Evolutionary conservation across 1,284 basidiomycete species (phyloP), one percentile per base, ranked within the genome.

Genomic region (Cerioporus squamosus): DNA sequence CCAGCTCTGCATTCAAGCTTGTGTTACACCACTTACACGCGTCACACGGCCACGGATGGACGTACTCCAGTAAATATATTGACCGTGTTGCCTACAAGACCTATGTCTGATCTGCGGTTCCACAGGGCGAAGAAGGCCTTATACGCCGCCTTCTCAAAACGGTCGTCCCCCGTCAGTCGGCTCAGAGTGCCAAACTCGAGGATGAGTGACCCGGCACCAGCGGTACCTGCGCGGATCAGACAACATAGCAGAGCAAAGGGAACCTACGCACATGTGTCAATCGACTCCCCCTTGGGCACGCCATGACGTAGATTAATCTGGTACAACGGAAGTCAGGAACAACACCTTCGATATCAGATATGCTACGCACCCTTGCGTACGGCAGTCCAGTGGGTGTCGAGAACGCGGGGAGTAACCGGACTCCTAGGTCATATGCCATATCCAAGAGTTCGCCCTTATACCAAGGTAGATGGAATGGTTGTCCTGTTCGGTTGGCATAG

Each of bases 111-210:
- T 68, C 87, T 87, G 47, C 93, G 84, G 71, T 96, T 94, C 96
- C 95, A 98, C 1, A 97, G 73, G 1, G 91, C 93, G 73, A 95
- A 94, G 73, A 93, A 97, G 0, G 96, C 93, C 69, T 88, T 91
- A 67, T 86, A 81, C 10, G 90, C 91, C 8, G 84, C 87, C 68
- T 90, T 89, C 75, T 98, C 95, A 68, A 94, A 98, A 15, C 87
- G 83, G 33, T 87, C 81, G 68, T 97, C 94, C 9, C 91, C 91
- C 17, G 94, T 95, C 36, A 98, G 79, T 26, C 95, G 86, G 66
- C 92, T 94, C 20, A 98, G 77, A 7, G 93, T 90, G n/a, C 88
- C 92, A 71, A 97, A 97, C 72, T 98, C 95, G 23, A 98, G 78
- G 44, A 97, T 87, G 47, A 98, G 77, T 44, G 94, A 95, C 5